Evolutionary conservation across 176 grass and related monocot genomes (phyloP), one percentile per base, ranked within the genome.

Genomic region (Musa acuminata): DNA sequence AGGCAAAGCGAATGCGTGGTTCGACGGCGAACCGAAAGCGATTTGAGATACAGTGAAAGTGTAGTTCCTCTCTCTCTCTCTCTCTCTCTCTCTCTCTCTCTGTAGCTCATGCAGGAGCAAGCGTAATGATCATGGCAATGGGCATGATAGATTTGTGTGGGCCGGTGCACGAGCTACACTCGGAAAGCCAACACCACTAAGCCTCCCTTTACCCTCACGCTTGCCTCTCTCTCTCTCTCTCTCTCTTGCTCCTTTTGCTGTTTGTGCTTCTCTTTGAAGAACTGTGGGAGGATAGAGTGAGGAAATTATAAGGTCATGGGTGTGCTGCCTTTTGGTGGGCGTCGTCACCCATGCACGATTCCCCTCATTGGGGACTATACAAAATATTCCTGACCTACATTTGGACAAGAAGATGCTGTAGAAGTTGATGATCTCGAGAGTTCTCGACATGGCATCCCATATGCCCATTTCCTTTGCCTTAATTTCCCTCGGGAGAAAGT

Each of bases 151-250:
- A 20, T 21, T 29, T 55, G 29, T 11, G 75, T 78, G 63, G 75
- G 76, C 62, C 76, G 76, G 76, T 54, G 76, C 76, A 78, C 76
- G 76, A 67, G 22, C 63, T 66, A 67, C 4, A 49, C 14, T 43
- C 53, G 54, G 59, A 60, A 58, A 60, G 73, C 23, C 55, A 59
- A 53, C 55, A 62, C 29, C 73, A 62, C 8, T 6, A 35, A 62
- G 13, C 57, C 17, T 17, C 57, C 57, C 55, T 17, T 58, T 58
- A 12, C 55, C 13, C 55, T 62, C 14, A 14, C 57, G 8, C 57
- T n/a, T n/a, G 20, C 17, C 11, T 14, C 19, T 75, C 27, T 75
- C n/a, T n/a, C n/a, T n/a, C n/a, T n/a, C n/a, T n/a, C n/a, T n/a
- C 21, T 55, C 51, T 43, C 52, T 29, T 26, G 12, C 14, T 59